These are phyloP conservation scores for Venturiaceae sp. DNA, from an alignment of 2,329 filamentous ascomycete genomes.

Conservation along the genomic window DNA sequence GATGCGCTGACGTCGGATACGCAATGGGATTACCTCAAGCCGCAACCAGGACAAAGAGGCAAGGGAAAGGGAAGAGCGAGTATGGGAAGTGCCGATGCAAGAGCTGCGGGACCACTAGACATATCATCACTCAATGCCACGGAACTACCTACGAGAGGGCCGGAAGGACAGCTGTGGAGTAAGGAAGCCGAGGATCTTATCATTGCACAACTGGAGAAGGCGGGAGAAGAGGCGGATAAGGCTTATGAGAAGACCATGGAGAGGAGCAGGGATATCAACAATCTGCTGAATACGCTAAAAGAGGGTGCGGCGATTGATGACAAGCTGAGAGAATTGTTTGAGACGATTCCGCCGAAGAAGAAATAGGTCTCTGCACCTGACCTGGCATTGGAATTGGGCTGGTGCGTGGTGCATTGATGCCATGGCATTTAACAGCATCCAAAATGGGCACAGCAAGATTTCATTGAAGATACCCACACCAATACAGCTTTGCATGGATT, in stretches of 20 bases:
- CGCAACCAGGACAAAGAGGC: slow-evolving; percentile 13
- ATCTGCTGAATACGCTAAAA: slow-evolving; percentile 1
- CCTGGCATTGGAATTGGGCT: too few species aligned
- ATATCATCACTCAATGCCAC: not conserved
- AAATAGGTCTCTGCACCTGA: too few species aligned
- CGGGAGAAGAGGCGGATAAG: slow-evolving; percentile 3
- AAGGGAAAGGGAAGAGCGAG: slow-evolving; percentile 10
- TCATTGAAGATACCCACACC: too few species aligned
- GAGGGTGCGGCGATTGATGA: slow-evolving; percentile 5
- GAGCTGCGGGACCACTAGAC: slow-evolving; percentile 5
- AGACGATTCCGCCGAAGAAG: slow-evolving; percentile 8
- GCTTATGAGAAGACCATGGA: not conserved
- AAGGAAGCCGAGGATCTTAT: slow-evolving; percentile 8
- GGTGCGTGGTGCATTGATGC: too few species aligned
- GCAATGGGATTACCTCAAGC: slow-evolving; percentile 37
- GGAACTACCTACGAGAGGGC: slow-evolving; percentile 1
- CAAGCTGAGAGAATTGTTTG: slow-evolving; percentile 4
- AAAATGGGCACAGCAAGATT: too few species aligned
- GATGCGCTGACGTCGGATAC: slow-evolving; percentile 72
- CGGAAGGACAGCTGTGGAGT: slow-evolving; percentile 1
- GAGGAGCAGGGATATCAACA: slow-evolving; percentile 7
- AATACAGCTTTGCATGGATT: too few species aligned
- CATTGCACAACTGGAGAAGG: slow-evolving; percentile 2
- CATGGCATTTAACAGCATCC: too few species aligned
- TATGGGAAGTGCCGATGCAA: not conserved